Base-by-base conservation (phyloP, 1,284 basidiomycete species). In the Boletus semigastroideus region DNA sequence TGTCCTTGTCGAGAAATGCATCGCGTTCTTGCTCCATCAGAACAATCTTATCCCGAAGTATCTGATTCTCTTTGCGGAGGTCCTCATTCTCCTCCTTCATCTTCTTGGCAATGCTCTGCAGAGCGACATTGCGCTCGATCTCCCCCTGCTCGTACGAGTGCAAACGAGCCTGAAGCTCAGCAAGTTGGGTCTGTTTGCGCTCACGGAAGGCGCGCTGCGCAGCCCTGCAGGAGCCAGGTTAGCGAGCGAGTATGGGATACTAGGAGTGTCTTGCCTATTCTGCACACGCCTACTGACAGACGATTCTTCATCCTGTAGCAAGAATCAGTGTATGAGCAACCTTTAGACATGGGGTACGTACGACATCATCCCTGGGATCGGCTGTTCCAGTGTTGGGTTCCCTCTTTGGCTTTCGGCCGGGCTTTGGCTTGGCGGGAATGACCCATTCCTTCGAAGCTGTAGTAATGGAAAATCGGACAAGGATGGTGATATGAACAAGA, bases 121-220 rank as follows among this genome's bases (percentile, higher is more conserved):
- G 75, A 41, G 90, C 88, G 45, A 94, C 84, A 64, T 91, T 94
- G 47, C 91, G 86, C 68, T 94, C 90, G 43, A 94, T 87, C 68
- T 94, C 92, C 37, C 92, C 91, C 60, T 92, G 89, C 68, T 95
- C 92, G 63, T 93, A 94, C 37, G 84, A 83, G 57, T 90, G 84
- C 46, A 95, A 77, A 42, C 92, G 87, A 54, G 91, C 89, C 72
- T 95, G 92, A 31, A 95, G 80, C 48, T 94, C 92, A n/a, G 86
- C 83, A 39, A 95, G 85, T 64, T 94, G 93, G 22, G 89, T 87
- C 65, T 94, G 92, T 67, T 92, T 92, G 53, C 93, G 84, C 63
- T 94, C 93, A 36, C 93, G 82, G 70, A 95, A 94, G 5, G 93
- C 92, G 41, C 93, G 85, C 67, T 96, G 93, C 5, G 92, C 92